A percentile compares a stretch with the other conserved stretches of the same genome.
Conservation (phyloP, 2,329 filamentous ascomycete species). For the Alternaria alternata region DNA sequence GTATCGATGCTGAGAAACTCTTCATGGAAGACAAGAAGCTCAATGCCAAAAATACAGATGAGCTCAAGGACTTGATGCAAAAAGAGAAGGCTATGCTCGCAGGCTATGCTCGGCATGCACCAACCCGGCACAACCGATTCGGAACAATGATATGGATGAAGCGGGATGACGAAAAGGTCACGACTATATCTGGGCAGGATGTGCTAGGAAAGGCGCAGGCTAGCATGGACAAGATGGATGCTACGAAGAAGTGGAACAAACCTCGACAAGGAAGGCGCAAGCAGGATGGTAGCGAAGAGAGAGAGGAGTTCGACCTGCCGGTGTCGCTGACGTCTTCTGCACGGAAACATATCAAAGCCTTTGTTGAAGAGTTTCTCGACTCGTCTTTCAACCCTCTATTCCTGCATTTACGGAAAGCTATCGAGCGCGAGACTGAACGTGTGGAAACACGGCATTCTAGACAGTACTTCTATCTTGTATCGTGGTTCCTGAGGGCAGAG, state of each 20-base stretch:
- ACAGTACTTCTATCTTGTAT: conserved; percentile 91
- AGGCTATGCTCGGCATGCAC: conserved; percentile 77
- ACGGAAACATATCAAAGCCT: conserved; percentile 77
- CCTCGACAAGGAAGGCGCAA: conserved; percentile 64
- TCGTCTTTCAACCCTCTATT: conserved; percentile 93
- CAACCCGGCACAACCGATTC: conserved; percentile 90
- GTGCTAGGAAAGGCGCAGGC: conserved; percentile 76
- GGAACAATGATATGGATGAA: conserved; percentile 98
- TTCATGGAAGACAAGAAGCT: conserved; percentile 83
- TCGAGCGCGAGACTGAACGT: conserved; percentile 88
- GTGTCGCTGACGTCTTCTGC: conserved; percentile 75
- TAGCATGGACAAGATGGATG: conserved; percentile 88
- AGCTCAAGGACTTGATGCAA: conserved; percentile 76
- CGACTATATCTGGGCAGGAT: conserved; percentile 87
- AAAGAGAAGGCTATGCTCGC: conserved; percentile 87
- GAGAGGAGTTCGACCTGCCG: conserved; percentile 75
- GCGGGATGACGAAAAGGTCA: conserved; percentile 81
- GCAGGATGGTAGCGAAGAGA: conserved; percentile 49
- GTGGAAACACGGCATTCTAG: conserved; percentile 77
- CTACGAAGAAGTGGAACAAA: conserved; percentile 87
- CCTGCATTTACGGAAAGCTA: conserved; percentile 81
- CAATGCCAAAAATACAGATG: conserved; percentile 72
- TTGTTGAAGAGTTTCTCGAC: conserved; percentile 93
- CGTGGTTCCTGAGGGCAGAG: conserved; percentile 93
- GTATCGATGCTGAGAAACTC: conserved; percentile 81